Conservation (phyloP, 2,329 filamentous ascomycete genomes). For the Arthrobotrys sphaeroides region DNA sequence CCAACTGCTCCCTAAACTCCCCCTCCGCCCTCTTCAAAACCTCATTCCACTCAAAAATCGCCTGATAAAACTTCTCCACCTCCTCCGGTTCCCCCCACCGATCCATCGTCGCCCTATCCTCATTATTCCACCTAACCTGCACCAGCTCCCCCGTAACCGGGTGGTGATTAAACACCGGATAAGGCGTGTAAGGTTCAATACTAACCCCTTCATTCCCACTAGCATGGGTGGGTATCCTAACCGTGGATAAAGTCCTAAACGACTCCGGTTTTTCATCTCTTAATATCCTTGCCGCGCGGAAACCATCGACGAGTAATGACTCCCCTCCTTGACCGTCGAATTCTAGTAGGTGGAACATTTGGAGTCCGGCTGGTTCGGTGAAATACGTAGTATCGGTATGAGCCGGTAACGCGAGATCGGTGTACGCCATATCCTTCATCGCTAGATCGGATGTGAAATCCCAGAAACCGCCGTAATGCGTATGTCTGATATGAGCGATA, state of each 20-base stretch:
- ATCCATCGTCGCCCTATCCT: constrained; percentile 78
- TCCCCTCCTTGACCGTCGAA: constrained; percentile 78
- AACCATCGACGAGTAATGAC: constrained; percentile 86
- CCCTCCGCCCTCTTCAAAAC: constrained; percentile 73
- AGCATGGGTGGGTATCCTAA: constrained; percentile 78
- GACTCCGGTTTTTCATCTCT: constrained; percentile 66
- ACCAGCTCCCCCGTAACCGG: constrained; percentile 63
- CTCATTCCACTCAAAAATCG: constrained; percentile 77
- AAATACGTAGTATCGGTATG: constrained; percentile 98
- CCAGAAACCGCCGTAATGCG: constrained; percentile 87
- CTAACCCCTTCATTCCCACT: constrained; percentile 86
- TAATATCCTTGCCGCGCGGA: constrained; percentile 74
- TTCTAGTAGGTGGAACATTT: constrained; percentile 90
- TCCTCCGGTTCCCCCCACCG: constrained; percentile 64
- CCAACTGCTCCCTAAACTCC: constrained; percentile 82
- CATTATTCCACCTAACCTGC: constrained; percentile 91
- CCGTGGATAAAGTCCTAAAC: constrained; percentile 68
- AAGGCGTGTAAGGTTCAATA: constrained; percentile 75
- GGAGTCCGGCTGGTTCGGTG: constrained; percentile 86
- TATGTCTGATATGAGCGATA: constrained; percentile 86
- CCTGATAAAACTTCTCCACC: constrained; percentile 77
- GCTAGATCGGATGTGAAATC: constrained; percentile 91
- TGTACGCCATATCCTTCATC: constrained; percentile 91
- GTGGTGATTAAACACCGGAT: constrained; percentile 76
- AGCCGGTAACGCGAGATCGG: constrained; percentile 79